A percentile compares a stretch with the other conserved stretches of the same genome.
phyloP scores from a whole-genome alignment of 768 basidiomycete genomes.

The Clavulina sp. region DNA sequence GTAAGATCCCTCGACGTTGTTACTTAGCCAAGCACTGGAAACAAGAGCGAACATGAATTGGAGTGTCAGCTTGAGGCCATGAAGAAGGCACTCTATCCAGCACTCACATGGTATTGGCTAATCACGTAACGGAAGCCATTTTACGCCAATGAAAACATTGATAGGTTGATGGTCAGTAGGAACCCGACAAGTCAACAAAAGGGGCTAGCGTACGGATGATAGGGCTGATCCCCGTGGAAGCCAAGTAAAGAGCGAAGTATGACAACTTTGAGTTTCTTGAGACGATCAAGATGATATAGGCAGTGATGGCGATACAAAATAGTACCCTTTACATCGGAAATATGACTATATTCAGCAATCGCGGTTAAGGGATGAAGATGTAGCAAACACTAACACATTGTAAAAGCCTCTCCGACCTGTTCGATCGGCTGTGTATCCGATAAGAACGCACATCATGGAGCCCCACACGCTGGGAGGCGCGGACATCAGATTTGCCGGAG shows the following conservation, averaged over 20 bases:
- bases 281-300: background rate
- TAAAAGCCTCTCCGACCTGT: conserved; percentile 18
- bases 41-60: background rate
- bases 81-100: too few species aligned
- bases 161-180: background rate
- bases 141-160: too few species aligned
- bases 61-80: too few species aligned
- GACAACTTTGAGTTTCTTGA: background rate
- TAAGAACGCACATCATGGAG: conserved; percentile 35
- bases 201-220: conserved; percentile 36
- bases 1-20: conserved; percentile 60
- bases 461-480: conserved; percentile 38
- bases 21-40: conserved; percentile 50
- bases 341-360: too few species aligned
- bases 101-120: background rate
- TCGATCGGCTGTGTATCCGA: conserved; percentile 21
- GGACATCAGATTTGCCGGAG: conserved; percentile 17
- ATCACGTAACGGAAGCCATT: too few species aligned
- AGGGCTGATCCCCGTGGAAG: conserved; percentile 62
- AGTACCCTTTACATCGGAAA: too few species aligned
- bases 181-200: background rate
- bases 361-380: too few species aligned
- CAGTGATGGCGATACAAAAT: conserved; percentile 24
- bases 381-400: too few species aligned
- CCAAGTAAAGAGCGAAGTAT: conserved; percentile 42